These are phyloP conservation scores for Xenoacremonium recifei DNA, from an alignment of 2,329 filamentous ascomycete genomes.

Conservation along the genomic window DNA sequence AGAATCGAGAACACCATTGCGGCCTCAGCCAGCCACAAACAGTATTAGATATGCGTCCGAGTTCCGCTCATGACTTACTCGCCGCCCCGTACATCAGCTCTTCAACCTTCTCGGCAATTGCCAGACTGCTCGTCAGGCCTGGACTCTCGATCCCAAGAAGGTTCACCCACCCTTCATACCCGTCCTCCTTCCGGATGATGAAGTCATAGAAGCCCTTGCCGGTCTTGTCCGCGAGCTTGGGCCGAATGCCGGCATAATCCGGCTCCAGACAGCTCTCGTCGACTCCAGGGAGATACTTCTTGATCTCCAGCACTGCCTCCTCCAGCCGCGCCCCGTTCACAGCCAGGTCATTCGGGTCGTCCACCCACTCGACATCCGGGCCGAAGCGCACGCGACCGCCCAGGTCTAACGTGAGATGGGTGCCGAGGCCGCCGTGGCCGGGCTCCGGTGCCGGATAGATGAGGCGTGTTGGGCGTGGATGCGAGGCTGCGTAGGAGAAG, in stretches of 20 bases:
- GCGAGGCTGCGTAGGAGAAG: constrained; percentile 73
- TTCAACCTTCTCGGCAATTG: constrained; percentile 76
- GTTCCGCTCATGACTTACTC: constrained; percentile 4
- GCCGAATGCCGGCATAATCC: constrained; percentile 90
- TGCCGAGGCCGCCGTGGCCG: constrained; percentile 81
- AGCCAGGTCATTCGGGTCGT: constrained; percentile 65
- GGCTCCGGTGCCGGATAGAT: constrained; percentile 86
- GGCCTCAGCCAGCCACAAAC: too few species aligned
- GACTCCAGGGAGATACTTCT: constrained; percentile 73
- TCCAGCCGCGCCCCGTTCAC: constrained; percentile 63
- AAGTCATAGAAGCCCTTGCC: constrained; percentile 81
- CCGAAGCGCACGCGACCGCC: constrained; percentile 84
- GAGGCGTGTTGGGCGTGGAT: constrained; percentile 66
- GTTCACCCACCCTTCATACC: constrained; percentile 82
- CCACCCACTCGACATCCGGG: constrained; percentile 93
- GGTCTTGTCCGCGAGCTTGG: constrained; percentile 67
- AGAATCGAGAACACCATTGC: too few species aligned
- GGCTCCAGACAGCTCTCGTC: constrained; percentile 64
- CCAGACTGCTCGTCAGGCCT: constrained; percentile 81
- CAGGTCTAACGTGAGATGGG: constrained; percentile 90
- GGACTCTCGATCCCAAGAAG: constrained; percentile 91
- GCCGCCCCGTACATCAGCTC: constrained; percentile 43
- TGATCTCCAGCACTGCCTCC: constrained; percentile 72
- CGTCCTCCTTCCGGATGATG: constrained; percentile 72
- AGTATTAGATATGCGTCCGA: too few species aligned